These are phyloP conservation scores for Physcomitrellopsis africana DNA, from an alignment of 225 moss, liverwort and hornwort species.

Conservation along the genomic window DNA sequence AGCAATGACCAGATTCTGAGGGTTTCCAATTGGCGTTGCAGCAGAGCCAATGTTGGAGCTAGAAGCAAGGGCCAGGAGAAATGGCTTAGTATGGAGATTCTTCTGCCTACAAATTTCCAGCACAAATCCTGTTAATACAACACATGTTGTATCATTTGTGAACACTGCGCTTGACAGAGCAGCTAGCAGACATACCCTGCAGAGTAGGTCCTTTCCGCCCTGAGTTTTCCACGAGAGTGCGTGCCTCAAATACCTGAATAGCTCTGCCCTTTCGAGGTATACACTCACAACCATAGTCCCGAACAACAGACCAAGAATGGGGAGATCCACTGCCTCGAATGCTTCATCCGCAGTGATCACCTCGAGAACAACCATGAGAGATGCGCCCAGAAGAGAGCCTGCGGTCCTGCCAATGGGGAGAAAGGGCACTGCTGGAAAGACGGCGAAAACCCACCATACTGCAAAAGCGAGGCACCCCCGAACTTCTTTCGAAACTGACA, in stretches of 20 bases:
- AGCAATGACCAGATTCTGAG: constrained; percentile 94
- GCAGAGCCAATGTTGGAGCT: constrained; percentile 96
- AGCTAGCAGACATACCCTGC: constrained; percentile 66
- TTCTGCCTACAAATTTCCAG: constrained; percentile 66
- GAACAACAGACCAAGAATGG: constrained; percentile 79
- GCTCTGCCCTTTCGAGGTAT: constrained; percentile 62
- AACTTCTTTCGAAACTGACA: constrained; percentile 38
- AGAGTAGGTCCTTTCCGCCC: constrained; percentile 75
- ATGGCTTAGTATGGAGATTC: constrained; percentile 60
- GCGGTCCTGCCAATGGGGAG: constrained; percentile 88
- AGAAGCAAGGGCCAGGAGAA: constrained; percentile 76
- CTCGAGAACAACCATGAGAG: constrained; percentile 77
- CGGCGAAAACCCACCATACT: constrained; percentile 82
- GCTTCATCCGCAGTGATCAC: constrained; percentile 61
- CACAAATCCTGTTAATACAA: constrained; percentile 78
- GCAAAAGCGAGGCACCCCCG: constrained; percentile 69
- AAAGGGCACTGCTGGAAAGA: constrained; percentile 73
- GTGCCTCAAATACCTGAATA: constrained; percentile 59
- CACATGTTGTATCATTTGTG: constrained; percentile 93
- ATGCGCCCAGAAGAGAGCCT: constrained; percentile 79
- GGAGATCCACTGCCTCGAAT: constrained; percentile 72
- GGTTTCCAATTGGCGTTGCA: constrained; percentile 85
- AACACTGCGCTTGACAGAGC: constrained; percentile 87
- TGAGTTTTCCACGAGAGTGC: constrained; percentile 66
- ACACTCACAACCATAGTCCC: constrained; percentile 89